Percentiles rank a stretch among this genome's conserved stretches.
Evolutionary conservation across 306 rosid species (phyloP).

Genomic region (Sechiopsis laciniata): DNA sequence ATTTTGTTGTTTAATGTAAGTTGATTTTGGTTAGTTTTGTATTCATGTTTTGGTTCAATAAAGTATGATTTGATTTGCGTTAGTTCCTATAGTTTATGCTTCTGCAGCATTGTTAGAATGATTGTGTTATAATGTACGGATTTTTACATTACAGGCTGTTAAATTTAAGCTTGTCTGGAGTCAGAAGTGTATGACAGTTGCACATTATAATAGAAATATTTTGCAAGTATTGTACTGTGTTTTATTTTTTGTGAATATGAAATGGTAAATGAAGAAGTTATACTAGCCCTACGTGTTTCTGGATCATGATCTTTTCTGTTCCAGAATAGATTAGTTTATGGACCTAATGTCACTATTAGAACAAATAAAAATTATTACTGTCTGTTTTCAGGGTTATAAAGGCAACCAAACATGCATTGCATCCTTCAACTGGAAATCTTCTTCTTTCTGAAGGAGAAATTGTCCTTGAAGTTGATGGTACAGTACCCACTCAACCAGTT

Average conservation of each 20-base stretch:
- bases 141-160: background rate
- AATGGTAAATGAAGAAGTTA: background rate
- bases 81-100: background rate
- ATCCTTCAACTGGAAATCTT: conserved; percentile 52
- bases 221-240: background rate
- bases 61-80: background rate
- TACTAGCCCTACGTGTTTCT: background rate
- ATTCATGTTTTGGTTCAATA: background rate
- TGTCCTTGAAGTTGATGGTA: conserved; percentile 78
- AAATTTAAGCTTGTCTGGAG: conserved; percentile 15
- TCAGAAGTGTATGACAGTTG: background rate
- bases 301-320: conserved; percentile 8
- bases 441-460: conserved; percentile 71
- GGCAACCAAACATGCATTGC: conserved; percentile 48
- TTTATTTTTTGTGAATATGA: background rate
- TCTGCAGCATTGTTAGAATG: background rate
- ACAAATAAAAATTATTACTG: background rate
- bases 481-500: conserved; percentile 87
- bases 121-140: background rate
- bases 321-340: background rate
- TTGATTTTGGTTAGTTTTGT: background rate
- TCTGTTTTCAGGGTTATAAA: conserved; percentile 50
- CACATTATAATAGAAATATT: conserved; percentile 3
- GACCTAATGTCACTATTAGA: background rate
- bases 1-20: background rate